Conservation (phyloP, 805 yeast genomes). For the Saturnispora zaruensis region DNA sequence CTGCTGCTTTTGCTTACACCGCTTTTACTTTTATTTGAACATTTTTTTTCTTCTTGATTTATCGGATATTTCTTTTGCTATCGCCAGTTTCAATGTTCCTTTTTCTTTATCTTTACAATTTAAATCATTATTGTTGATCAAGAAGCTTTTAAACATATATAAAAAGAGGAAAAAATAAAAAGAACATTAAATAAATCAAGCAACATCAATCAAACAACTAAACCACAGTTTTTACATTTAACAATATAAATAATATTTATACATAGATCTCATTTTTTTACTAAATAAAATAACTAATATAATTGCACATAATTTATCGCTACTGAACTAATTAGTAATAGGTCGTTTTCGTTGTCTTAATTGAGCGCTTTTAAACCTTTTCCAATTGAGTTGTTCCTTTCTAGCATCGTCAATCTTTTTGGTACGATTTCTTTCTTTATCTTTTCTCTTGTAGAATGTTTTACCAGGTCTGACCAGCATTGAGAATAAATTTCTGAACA, state of each 20-base stretch:
- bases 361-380: not conserved
- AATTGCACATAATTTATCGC: not conserved
- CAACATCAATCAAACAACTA: not conserved
- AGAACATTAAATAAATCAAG: not conserved
- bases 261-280: not conserved
- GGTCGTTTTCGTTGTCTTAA: not conserved
- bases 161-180: not conserved
- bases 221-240: not conserved
- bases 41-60: not conserved
- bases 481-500: not conserved
- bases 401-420: not conserved
- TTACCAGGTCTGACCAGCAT: not conserved
- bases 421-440: not conserved
- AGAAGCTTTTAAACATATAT: not conserved
- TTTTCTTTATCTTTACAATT: not conserved
- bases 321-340: not conserved
- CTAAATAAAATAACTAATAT: conserved; percentile 2
- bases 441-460: not conserved
- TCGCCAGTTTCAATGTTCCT: not conserved
- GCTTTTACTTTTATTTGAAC: not conserved
- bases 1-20: not conserved
- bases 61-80: not conserved
- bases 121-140: not conserved
- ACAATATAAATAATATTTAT: not conserved
- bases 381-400: not conserved